Conservation (phyloP, 2,329 filamentous ascomycete genomes). For the Karstenula rhodostoma region DNA sequence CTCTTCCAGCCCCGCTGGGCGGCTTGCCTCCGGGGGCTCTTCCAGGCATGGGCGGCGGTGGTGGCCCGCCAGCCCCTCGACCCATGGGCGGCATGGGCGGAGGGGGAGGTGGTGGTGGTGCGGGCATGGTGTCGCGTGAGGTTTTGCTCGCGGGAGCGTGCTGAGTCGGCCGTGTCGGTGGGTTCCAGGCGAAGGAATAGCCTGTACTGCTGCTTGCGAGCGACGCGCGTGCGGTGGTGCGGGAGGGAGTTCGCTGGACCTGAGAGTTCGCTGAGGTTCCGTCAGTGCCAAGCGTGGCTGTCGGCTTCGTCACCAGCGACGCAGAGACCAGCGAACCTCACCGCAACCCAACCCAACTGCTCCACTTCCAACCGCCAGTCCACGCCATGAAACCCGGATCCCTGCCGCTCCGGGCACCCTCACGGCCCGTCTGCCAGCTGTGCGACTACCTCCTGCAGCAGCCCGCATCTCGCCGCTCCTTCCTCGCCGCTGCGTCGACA, state of each 20-base stretch:
- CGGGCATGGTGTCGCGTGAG: conserved; percentile 41
- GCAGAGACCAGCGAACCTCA: conserved; percentile 16
- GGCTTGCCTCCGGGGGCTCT: conserved; percentile 43
- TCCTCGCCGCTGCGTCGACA: conserved; percentile 34
- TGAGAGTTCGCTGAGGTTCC: conserved; percentile 19
- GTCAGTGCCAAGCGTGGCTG: conserved; percentile 18
- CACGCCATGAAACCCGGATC: conserved; percentile 39
- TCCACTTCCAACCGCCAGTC: conserved; percentile 7
- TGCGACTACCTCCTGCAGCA: conserved; percentile 44
- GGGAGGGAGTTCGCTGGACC: not conserved
- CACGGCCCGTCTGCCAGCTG: conserved; percentile 45
- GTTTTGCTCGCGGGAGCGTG: not conserved
- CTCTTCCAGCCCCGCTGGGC: conserved; percentile 45
- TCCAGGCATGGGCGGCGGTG: conserved; percentile 48
- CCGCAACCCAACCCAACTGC: conserved; percentile 18
- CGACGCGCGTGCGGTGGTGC: conserved; percentile 15
- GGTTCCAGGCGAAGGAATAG: not conserved
- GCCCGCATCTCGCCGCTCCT: conserved; percentile 38
- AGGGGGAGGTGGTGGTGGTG: conserved; percentile 46
- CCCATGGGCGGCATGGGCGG: conserved; percentile 50
- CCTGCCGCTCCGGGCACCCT: conserved; percentile 36
- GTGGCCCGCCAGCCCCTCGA: conserved; percentile 47
- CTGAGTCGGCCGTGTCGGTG: not conserved
- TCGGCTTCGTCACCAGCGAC: conserved; percentile 27
- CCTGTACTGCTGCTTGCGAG: conserved; percentile 19